phyloP scores from a whole-genome alignment of 2,329 filamentous ascomycete genomes.

The Microcera coccophila region DNA sequence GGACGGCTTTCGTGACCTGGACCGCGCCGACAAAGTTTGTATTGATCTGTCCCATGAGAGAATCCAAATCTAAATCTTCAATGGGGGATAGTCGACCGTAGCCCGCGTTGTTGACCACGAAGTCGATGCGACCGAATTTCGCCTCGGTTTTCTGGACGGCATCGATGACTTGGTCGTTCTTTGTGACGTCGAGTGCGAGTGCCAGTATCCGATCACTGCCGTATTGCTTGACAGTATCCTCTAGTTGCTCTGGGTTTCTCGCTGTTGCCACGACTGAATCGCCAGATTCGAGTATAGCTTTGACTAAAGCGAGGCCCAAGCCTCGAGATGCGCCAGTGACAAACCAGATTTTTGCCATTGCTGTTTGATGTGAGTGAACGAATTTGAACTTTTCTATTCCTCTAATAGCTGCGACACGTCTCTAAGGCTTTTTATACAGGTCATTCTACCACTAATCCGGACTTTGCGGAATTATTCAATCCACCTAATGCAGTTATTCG shows the following conservation, averaged over 20 bases:
- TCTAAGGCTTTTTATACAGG: no score
- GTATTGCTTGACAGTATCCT: slow-evolving; percentile 34
- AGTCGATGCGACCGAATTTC: slow-evolving; percentile 10
- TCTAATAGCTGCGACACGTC: no score
- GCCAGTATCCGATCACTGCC: slow-evolving; percentile 43
- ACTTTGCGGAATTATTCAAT: no score
- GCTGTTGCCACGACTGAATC: slow-evolving; percentile 45
- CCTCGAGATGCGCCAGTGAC: slow-evolving; percentile 48
- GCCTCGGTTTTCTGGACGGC: slow-evolving; percentile 4
- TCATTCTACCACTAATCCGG: no score
- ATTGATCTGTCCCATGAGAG: slow-evolving; percentile 52
- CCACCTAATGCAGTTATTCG: no score
- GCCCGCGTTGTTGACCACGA: slow-evolving; percentile 31
- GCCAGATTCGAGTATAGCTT: slow-evolving; percentile 36
- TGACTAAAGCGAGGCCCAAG: slow-evolving; percentile 41
- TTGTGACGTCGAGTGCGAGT: slow-evolving; percentile 47
- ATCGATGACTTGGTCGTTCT: slow-evolving; percentile 9
- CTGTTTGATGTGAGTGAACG: no score
- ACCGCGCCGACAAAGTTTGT: slow-evolving; percentile 57
- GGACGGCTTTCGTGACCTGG: slow-evolving; percentile 43
- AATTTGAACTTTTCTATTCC: no score
- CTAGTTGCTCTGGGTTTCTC: slow-evolving; percentile 35
- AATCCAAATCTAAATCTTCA: slow-evolving; percentile 46
- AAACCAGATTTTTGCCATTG: slow-evolving; percentile 40
- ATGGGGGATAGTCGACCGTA: slow-evolving; percentile 51